Evolutionary conservation across 495 filamentous ascomycete genomes (phyloP), one percentile per base, ranked within the genome.

Genomic region (Tetracladium marchalianum): DNA sequence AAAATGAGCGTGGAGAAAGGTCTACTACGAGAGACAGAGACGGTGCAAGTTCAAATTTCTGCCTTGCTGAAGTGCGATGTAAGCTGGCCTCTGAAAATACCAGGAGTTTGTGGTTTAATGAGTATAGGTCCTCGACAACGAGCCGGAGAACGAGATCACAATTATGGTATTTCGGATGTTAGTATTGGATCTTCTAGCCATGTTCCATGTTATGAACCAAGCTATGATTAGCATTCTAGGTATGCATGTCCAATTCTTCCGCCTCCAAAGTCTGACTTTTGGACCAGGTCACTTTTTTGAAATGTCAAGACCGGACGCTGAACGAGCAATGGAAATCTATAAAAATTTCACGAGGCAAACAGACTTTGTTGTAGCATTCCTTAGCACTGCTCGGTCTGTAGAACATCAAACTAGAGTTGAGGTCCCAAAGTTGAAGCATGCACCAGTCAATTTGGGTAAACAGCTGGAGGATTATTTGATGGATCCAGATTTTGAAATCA

Each of bases 351-450:
- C 86, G 19, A 84, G 77, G 56, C 93, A 95, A 59, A 99, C 92
- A 11, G 88, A 95, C 46, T 77, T 80, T 49, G 90, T 97, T 5
- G 90, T 99, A 5, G 78, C 86, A 58, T 99, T 90, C 60, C 75
- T 97, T 22, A 81, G 81, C 49, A 78, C 87, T 18, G 92, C 92
- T 39, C 75, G 90, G 53, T 81, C 89, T 58, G 92, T 88, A 59
- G 87, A 97, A 65, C 80, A 85, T 55, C 84, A 87, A 52, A 99
- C 92, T 3, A 72, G 92, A 43, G 71, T 99, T 15, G 87, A 96
- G 60, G 92, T 99, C 15, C 92, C 92, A 11, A 97, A 96, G 65
- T 74, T 99, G 46, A 97, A 96, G 67, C 92, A 99, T 64, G 92
- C 92, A 9, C 93, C 93, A 4, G 87, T 89, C 1, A 93, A 88